A percentile compares a stretch with the other conserved stretches of the same genome.
Conservation (phyloP, 2,329 filamentous ascomycete species). For the Endothia cerciana region DNA sequence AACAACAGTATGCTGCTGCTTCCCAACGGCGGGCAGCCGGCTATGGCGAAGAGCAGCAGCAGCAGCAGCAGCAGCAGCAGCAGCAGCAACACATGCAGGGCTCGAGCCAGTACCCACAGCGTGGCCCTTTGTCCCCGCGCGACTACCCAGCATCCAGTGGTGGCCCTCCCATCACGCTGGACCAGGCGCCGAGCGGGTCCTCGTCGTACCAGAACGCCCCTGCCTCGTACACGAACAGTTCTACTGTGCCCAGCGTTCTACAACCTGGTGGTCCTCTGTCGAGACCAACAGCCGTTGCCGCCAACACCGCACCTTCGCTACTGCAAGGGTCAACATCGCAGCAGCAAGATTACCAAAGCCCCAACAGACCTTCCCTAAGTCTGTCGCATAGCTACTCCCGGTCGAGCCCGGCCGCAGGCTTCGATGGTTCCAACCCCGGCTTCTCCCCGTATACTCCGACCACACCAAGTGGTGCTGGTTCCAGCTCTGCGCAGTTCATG, state of each 20-base stretch:
- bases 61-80: conserved; percentile 59
- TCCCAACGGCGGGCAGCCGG: conserved; percentile 43
- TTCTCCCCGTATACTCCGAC: conserved; percentile 64
- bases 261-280: conserved; percentile 53
- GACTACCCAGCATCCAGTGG: conserved; percentile 45
- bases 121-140: conserved; percentile 50
- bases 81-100: conserved; percentile 61
- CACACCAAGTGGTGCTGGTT: conserved; percentile 64
- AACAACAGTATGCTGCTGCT: conserved; percentile 37
- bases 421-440: conserved; percentile 48
- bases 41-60: conserved; percentile 51
- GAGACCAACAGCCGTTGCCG: conserved; percentile 39
- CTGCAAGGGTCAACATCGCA: conserved; percentile 50
- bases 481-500: conserved; percentile 64
- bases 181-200: conserved; percentile 46
- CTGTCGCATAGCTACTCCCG: conserved; percentile 78
- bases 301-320: conserved; percentile 51
- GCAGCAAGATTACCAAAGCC: conserved; percentile 63
- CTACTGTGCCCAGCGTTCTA: conserved; percentile 60
- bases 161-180: conserved; percentile 56
- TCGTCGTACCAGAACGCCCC: conserved; percentile 44
- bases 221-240: conserved; percentile 29
- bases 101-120: conserved; percentile 47
- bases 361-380: conserved; percentile 68
- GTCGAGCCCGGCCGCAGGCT: conserved; percentile 72